Conservation (phyloP, 768 basidiomycete genomes). For the Cyathus striatus region DNA sequence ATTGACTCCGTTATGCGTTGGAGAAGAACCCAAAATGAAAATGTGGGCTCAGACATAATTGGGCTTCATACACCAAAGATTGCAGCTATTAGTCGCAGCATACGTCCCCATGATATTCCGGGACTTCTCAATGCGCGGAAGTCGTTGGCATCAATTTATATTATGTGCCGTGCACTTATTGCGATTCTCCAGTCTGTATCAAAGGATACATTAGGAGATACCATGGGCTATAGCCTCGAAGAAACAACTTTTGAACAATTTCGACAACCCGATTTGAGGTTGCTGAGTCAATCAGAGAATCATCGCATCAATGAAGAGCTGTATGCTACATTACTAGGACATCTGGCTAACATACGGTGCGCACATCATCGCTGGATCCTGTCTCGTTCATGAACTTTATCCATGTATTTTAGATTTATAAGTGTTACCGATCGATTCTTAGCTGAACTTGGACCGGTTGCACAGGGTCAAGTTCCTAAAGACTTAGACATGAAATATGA, state of each 20-base stretch:
- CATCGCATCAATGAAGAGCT: constrained; percentile 78
- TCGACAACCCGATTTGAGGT: constrained; percentile 61
- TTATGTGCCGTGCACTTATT: constrained; percentile 85
- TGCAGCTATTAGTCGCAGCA: constrained; percentile 22
- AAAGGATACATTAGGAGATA: constrained; percentile 75
- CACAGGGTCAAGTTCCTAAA: constrained; percentile 71
- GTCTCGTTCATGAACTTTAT: background rate
- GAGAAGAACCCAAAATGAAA: constrained; percentile 73
- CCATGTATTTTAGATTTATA: constrained; percentile 59
- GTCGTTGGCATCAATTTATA: constrained; percentile 80
- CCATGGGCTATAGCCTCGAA: constrained; percentile 76
- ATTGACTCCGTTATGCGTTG: constrained; percentile 85
- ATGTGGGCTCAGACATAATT: constrained; percentile 44
- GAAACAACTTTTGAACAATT: constrained; percentile 87
- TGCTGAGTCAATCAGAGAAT: constrained; percentile 64
- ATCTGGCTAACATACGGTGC: constrained; percentile 76
- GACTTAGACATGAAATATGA: constrained; percentile 82
- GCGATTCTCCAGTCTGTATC: constrained; percentile 67
- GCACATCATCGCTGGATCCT: background rate
- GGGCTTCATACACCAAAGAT: constrained; percentile 41
- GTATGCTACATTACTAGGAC: constrained; percentile 80
- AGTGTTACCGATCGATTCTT: constrained; percentile 93
- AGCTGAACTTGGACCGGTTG: constrained; percentile 69
- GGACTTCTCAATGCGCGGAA: constrained; percentile 63
- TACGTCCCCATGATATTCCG: constrained; percentile 42